A percentile compares a stretch with the other conserved stretches of the same genome.
Evolutionary conservation across 2,329 filamentous ascomycete genomes (phyloP).

Genomic region (Fragosphaeria purpurea): DNA sequence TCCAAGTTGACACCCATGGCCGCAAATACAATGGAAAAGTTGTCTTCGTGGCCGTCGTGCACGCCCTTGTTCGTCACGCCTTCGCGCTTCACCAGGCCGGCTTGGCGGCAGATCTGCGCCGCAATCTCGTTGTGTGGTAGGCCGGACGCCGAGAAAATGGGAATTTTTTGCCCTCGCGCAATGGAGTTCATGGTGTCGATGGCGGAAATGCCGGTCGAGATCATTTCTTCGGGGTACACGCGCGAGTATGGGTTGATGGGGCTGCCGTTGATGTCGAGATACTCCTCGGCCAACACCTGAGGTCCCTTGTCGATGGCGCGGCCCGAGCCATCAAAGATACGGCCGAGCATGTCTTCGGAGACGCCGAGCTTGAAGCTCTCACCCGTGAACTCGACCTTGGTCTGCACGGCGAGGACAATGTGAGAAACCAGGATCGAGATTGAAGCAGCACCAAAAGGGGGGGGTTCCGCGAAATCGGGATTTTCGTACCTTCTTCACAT

Average conservation of each 20-base stretch:
- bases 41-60: slow-evolving; percentile 95
- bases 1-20: slow-evolving; percentile 99
- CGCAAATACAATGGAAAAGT: slow-evolving; percentile 99
- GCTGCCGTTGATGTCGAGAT: slow-evolving; percentile 96
- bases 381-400: slow-evolving; percentile 93
- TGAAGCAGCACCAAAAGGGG: no score
- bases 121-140: slow-evolving; percentile 99
- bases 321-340: slow-evolving; percentile 96
- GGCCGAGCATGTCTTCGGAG: slow-evolving; percentile 98
- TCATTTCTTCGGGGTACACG: slow-evolving; percentile 99
- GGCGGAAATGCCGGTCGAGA: slow-evolving; percentile 96
- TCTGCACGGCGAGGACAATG: slow-evolving; percentile 41
- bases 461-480: neutral
- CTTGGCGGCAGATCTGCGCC: slow-evolving; percentile 96
- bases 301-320: slow-evolving; percentile 98
- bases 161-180: slow-evolving; percentile 97
- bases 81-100: slow-evolving; percentile 73
- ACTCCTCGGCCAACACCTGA: slow-evolving; percentile 95
- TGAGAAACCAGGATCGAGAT: no score
- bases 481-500: slow-evolving; percentile 84
- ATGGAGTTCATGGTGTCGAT: slow-evolving; percentile 99
- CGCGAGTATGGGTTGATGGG: slow-evolving; percentile 97
- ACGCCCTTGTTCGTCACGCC: slow-evolving; percentile 81
- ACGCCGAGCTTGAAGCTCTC: slow-evolving; percentile 97
- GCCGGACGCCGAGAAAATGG: slow-evolving; percentile 97